Conservation (phyloP, 495 filamentous ascomycete genomes). For the Beverwykella pulmonaria region DNA sequence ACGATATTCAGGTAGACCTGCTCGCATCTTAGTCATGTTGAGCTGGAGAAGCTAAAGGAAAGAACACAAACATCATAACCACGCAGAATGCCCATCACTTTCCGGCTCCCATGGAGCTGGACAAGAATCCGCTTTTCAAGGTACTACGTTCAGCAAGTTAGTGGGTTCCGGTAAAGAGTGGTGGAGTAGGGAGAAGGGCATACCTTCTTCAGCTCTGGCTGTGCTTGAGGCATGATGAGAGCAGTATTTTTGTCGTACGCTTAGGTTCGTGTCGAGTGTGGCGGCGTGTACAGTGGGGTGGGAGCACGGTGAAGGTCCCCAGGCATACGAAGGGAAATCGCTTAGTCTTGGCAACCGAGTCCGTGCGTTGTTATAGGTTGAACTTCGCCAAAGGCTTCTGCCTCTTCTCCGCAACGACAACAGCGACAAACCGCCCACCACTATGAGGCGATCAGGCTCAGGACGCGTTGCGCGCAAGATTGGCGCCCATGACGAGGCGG, state of each 20-base stretch:
- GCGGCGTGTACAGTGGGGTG: background rate
- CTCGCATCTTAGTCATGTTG: background rate
- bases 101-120: constrained; percentile 95
- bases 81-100: constrained; percentile 90
- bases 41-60: background rate
- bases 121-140: constrained; percentile 99
- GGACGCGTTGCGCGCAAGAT: constrained; percentile 75
- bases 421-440: constrained; percentile 6
- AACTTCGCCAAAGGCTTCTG: background rate
- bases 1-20: constrained; percentile 99
- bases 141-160: constrained; percentile 62
- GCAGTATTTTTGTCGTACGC: background rate
- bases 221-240: constrained; percentile 91
- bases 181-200: background rate
- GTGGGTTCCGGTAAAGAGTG: constrained; percentile 5
- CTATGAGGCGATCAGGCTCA: constrained; percentile 67
- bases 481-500: constrained; percentile 64
- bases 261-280: background rate
- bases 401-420: background rate
- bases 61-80: constrained; percentile 79
- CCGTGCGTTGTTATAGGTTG: background rate
- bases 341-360: background rate
- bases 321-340: background rate
- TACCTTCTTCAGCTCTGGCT: constrained; percentile 98
- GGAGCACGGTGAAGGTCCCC: background rate